Evolutionary conservation across 352 stramenopile genomes (phyloP), one percentile per base, ranked within the genome.

Genomic region (Saprolegnia diclina): DNA sequence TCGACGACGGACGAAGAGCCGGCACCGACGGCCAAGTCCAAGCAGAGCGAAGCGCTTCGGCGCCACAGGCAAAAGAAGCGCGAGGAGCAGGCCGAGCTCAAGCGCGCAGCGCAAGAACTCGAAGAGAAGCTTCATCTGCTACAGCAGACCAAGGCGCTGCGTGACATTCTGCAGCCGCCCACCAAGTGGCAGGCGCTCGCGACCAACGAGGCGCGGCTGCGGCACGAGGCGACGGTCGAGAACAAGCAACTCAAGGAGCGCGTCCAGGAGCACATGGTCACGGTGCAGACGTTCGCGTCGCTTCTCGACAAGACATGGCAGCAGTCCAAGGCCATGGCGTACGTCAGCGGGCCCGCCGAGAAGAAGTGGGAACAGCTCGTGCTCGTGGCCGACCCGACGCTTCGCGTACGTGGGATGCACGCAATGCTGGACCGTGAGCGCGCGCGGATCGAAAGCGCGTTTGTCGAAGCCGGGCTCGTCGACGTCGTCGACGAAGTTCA

Each of bases 151-250:
- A 59, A 59, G 19, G 52, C 13, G 52, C 52, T 59, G 11, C 13
- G n/a, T 4, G 19, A 59, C 35, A 59, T 59, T n/a, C 19, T 59
- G 35, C 52, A 59, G 35, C 52, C 52, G 35, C 52, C 52, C 11
- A 26, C 24, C 35, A 59, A 59, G 35, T 59, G 52, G 52, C 52
- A 59, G 19, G 35, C 24, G 35, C 52, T 59, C 1, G 52, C 52
- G 35, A 59, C 24, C 1, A 59, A 40, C 35, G 52, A 59, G 35
- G 52, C 52, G 35, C 24, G 35, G 3, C 52, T 59, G 11, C 11
- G 35, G 35, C 52, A 59, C 35, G 52, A 59, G 19, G 52, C 52
- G 11, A 59, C 52, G 24, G 52, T 59, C 24, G 52, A 59, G 35
- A 59, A 59, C 35, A 59, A 59, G 19, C 52, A 59, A 9, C 52